phyloP scores from a whole-genome alignment of 2,329 filamentous ascomycete genomes.

The Sclerotinia borealis region DNA sequence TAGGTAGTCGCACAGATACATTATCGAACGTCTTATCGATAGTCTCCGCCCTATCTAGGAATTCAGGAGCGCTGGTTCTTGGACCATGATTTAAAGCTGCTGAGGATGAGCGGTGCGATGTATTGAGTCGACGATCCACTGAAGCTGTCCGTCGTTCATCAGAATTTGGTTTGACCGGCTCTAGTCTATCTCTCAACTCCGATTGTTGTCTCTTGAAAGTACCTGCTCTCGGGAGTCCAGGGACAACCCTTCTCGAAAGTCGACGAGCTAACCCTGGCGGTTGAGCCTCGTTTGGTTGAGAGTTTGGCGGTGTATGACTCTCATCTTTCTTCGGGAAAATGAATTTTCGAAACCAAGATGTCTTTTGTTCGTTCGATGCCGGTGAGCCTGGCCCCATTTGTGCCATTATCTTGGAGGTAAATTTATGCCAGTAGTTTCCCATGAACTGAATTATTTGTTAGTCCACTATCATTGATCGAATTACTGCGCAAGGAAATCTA shows the following conservation, averaged over 20 bases:
- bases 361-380: slow-evolving; percentile 28
- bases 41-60: slow-evolving; percentile 23
- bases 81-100: slow-evolving; percentile 18
- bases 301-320: slow-evolving; percentile 12
- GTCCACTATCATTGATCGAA: not conserved
- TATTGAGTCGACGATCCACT: slow-evolving; percentile 43
- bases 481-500: not conserved
- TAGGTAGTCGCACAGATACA: slow-evolving; percentile 13
- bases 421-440: slow-evolving; percentile 3
- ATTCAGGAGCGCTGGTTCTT: slow-evolving; percentile 30
- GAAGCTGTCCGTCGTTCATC: slow-evolving; percentile 69
- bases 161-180: slow-evolving; percentile 55
- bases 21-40: slow-evolving; percentile 20
- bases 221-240: slow-evolving; percentile 67
- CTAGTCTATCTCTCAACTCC: slow-evolving; percentile 67
- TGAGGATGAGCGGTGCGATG: slow-evolving; percentile 23
- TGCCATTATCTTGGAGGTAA: slow-evolving; percentile 1
- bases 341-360: slow-evolving; percentile 30
- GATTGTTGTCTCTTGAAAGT: slow-evolving; percentile 81
- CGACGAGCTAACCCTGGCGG: slow-evolving; percentile 28
- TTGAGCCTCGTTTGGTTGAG: slow-evolving; percentile 17
- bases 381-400: slow-evolving; percentile 25
- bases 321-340: slow-evolving; percentile 29
- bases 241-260: slow-evolving; percentile 56
- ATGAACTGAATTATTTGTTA: slow-evolving; percentile 5